Evolutionary conservation across 2,329 filamentous ascomycete genomes (phyloP).

Genomic region (Colletotrichum sp.): DNA sequence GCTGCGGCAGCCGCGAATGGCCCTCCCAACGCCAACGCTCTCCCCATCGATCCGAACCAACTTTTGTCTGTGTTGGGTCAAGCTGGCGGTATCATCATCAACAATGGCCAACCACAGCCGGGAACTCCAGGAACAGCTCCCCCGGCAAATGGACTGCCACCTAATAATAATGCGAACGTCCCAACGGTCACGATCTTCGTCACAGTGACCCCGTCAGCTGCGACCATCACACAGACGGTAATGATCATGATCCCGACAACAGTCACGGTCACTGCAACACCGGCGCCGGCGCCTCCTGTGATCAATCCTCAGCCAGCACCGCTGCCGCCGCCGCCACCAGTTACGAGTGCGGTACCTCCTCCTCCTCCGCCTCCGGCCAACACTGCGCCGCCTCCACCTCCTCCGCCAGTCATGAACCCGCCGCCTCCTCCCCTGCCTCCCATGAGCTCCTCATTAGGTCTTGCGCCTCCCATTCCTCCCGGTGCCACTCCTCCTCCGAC

Average conservation of each 20-base stretch:
- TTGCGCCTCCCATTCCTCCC: background rate
- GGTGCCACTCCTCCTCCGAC: background rate
- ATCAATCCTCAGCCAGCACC: background rate
- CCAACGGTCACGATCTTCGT: constrained; percentile 16
- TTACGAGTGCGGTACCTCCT: background rate
- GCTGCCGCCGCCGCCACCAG: background rate
- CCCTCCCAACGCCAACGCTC: background rate
- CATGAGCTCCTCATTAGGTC: background rate
- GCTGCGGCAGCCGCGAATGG: background rate
- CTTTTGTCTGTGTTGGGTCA: constrained; percentile 2
- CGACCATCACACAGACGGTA: background rate
- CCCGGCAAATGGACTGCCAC: background rate
- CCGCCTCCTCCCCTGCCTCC: background rate
- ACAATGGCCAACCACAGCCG: background rate
- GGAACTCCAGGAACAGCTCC: background rate
- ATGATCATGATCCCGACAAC: constrained; percentile 13
- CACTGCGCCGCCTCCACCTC: background rate
- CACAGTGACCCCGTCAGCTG: background rate
- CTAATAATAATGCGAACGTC: constrained; percentile 16
- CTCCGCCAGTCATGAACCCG: background rate
- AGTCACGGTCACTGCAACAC: constrained; percentile 9
- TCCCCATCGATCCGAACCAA: constrained; percentile 13
- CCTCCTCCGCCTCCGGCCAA: background rate
- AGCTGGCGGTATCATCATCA: background rate
- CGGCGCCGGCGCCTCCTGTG: background rate